Evolutionary conservation across 352 stramenopile genomes (phyloP).

Genomic region (Globisporangium rhizosaccharum): DNA sequence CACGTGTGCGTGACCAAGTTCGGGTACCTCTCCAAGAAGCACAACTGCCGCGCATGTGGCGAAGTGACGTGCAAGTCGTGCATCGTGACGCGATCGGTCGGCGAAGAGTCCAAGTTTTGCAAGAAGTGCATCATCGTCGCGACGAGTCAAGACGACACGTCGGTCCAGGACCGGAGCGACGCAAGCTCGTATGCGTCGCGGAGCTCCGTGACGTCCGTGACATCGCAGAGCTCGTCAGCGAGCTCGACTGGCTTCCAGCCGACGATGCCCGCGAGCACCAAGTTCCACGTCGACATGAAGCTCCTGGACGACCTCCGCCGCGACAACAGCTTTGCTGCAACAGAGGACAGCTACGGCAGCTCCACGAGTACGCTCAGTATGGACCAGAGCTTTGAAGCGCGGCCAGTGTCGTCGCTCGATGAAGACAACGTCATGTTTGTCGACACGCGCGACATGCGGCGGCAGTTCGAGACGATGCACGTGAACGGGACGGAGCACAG

Average conservation of each 20-base stretch:
- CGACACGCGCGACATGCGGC: conserved; percentile 33
- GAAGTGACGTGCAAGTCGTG: conserved; percentile 78
- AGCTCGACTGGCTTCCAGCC: neutral
- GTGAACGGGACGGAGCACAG: neutral
- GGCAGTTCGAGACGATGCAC: conserved; percentile 12
- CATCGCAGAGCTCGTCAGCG: conserved; percentile 5
- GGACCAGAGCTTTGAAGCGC: conserved; percentile 21
- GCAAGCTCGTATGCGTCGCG: conserved; percentile 25
- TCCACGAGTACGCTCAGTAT: conserved; percentile 7
- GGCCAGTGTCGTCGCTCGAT: conserved; percentile 26
- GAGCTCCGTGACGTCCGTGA: conserved; percentile 10
- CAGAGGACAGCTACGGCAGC: conserved; percentile 36
- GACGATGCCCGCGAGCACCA: conserved; percentile 3
- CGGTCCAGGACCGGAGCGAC: conserved; percentile 19
- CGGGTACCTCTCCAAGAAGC: conserved; percentile 66
- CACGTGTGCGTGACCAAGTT: conserved; percentile 62
- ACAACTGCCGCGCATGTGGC: conserved; percentile 65
- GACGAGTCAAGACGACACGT: conserved; percentile 28
- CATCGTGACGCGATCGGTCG: conserved; percentile 45
- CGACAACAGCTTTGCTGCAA: conserved; percentile 23
- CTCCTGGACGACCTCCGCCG: conserved; percentile 25
- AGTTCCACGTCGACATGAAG: conserved; percentile 39
- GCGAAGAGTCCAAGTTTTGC: conserved; percentile 62
- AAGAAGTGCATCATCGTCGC: conserved; percentile 66
- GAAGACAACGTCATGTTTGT: conserved; percentile 36